Conservation (phyloP, 176 grass and related monocot species). For the Juncus inflexus region DNA sequence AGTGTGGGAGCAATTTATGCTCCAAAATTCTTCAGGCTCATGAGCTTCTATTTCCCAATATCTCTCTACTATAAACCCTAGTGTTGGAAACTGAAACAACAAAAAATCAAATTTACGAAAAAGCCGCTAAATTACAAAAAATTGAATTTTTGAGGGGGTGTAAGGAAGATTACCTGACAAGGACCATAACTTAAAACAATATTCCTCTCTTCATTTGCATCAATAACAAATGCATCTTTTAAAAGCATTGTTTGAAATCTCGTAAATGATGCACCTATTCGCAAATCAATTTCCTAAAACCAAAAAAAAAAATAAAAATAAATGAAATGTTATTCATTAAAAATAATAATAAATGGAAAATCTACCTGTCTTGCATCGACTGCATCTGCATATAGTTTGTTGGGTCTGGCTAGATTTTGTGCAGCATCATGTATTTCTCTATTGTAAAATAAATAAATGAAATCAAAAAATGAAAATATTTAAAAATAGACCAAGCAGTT, state of each 20-base stretch:
- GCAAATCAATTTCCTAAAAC: conserved; percentile 85
- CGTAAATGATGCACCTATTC: conserved; percentile 94
- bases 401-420: conserved; percentile 80
- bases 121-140: conserved; percentile 11
- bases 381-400: conserved; percentile 90
- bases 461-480: conserved; percentile 13
- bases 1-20: conserved; percentile 91
- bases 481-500: conserved; percentile 19
- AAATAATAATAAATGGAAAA: conserved; percentile 14
- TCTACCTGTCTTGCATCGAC: conserved; percentile 92
- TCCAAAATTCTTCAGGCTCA: conserved; percentile 95
- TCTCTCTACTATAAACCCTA: conserved; percentile 94
- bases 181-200: conserved; percentile 91
- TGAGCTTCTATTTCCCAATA: conserved; percentile 98
- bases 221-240: conserved; percentile 86
- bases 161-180: conserved; percentile 62
- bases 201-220: conserved; percentile 72
- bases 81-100: conserved; percentile 72
- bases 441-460: not conserved
- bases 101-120: conserved; percentile 29
- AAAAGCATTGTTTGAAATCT: conserved; percentile 97
- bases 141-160: conserved; percentile 16
- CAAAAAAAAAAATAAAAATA: conserved; percentile 20
- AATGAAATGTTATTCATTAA: conserved; percentile 26
- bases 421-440: conserved; percentile 93